Evolutionary conservation across 306 rosid genomes (phyloP).

Genomic region (Inga laurina): DNA sequence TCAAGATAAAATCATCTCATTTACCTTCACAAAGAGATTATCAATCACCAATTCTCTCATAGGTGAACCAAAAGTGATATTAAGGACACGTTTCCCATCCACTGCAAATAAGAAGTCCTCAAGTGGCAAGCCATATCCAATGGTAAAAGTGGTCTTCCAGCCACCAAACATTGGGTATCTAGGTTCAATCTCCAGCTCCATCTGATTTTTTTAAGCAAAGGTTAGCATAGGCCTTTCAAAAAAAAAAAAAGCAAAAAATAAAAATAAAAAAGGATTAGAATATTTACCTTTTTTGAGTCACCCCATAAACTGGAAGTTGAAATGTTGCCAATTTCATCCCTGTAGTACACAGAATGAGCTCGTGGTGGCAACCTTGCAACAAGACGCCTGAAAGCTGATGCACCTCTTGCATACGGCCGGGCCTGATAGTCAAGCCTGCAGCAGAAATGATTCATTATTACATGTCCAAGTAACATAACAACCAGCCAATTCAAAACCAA

Average conservation of each 20-base stretch:
- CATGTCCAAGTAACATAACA: constrained; percentile 26
- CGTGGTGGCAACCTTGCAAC: constrained; percentile 88
- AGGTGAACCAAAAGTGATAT: constrained; percentile 81
- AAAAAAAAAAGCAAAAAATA: not conserved
- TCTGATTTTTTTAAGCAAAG: constrained; percentile 52
- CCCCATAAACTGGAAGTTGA: constrained; percentile 97
- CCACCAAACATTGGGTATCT: constrained; percentile 98
- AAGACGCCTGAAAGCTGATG: constrained; percentile 80
- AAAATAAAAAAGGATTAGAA: not conserved
- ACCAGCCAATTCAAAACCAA: constrained; percentile 24
- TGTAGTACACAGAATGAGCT: constrained; percentile 90
- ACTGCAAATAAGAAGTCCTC: constrained; percentile 72
- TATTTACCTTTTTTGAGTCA: constrained; percentile 77
- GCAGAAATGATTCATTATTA: constrained; percentile 37
- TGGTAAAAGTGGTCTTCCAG: constrained; percentile 89
- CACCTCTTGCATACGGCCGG: constrained; percentile 76
- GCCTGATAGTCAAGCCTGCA: constrained; percentile 93
- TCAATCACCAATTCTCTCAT: constrained; percentile 79
- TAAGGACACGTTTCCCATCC: constrained; percentile 78
- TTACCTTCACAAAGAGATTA: constrained; percentile 79
- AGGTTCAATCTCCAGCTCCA: constrained; percentile 87
- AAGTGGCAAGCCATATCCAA: constrained; percentile 94
- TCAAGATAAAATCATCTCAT: constrained; percentile 19
- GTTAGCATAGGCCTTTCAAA: constrained; percentile 13
- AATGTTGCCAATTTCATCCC: constrained; percentile 96